A percentile compares a stretch with the other conserved stretches of the same genome.
phyloP scores from a whole-genome alignment of 495 filamentous ascomycete genomes.

The Talaromyces ruber region DNA sequence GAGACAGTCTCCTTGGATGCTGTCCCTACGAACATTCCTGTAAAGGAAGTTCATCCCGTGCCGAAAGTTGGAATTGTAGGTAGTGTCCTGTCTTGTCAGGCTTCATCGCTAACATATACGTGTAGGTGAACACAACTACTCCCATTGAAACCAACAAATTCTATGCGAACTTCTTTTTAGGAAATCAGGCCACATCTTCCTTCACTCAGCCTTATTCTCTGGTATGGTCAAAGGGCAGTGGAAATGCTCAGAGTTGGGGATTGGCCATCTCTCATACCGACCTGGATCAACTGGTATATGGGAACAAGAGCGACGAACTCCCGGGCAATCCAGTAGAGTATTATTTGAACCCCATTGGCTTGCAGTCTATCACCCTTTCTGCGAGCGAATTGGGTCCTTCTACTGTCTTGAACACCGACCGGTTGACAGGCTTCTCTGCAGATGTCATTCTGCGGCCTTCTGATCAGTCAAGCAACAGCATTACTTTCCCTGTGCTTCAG shows the following conservation, averaged over 20 bases:
- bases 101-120: constrained; percentile 19
- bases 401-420: constrained; percentile 55
- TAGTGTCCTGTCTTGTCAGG: constrained; percentile 26
- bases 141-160: constrained; percentile 85
- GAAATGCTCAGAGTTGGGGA: constrained; percentile 62
- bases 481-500: constrained; percentile 80
- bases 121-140: constrained; percentile 27
- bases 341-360: constrained; percentile 74
- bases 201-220: constrained; percentile 87
- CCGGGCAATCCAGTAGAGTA: constrained; percentile 55
- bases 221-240: constrained; percentile 63
- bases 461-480: constrained; percentile 38
- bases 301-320: constrained; percentile 24
- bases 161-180: constrained; percentile 82
- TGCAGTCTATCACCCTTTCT: constrained; percentile 72
- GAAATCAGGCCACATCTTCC: constrained; percentile 55
- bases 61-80: constrained; percentile 40
- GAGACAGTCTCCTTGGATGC: constrained; percentile 52
- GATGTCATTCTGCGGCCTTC: constrained; percentile 57
- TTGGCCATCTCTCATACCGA: constrained; percentile 69
- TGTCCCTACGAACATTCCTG: constrained; percentile 44
- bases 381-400: constrained; percentile 58
- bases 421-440: constrained; percentile 59
- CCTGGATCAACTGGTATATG: constrained; percentile 53
- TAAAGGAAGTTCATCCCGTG: constrained; percentile 43